Base-by-base conservation (phyloP, 2,329 filamentous ascomycete species). In the Nemania sp. region DNA sequence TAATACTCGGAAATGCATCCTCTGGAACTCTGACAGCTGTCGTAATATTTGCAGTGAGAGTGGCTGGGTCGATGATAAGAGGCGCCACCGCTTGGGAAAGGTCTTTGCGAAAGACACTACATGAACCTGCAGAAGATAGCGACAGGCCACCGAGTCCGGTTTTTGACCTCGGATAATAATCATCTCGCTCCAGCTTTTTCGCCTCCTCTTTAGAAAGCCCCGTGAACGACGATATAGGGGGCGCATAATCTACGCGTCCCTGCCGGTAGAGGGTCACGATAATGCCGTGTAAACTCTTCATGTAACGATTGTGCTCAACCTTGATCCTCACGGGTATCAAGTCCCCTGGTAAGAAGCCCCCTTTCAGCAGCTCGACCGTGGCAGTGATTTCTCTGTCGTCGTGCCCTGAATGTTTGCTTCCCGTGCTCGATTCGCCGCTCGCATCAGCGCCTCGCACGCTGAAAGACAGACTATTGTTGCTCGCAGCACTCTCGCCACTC, bases 61-160 rank as follows among this genome's bases (percentile, higher is more conserved):
- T 92, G 25, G 76, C 79, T 0, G 93, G 94, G 70, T 98, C 90
- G 55, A 98, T 88, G 56, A 97, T 91, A 47, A 99, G 81, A 4
- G 95, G 93, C 18, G 90, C 89, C 58, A 96, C 92, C 1, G 90
- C 89, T 74, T 99, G 95, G 4, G 91, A 89, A 3, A 99, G 79
- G 73, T 99, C 95, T 74, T 98, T 98, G 55, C 95, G 89, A 73
- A 97, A 98, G n/a, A 95, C 85, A 74, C 93, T 95, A 72, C 88
- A 94, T 2, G 92, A 93, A 39, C 91, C 89, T 6, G 90, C 90
- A 1, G 92, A 95, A 1, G 91, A 91, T 42, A 98, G 81, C 1
- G 93, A 96, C 29, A 98, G 80, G 0, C 93, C 93, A 15, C 90
- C 91, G 7, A 97, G 83, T 0, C 92, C 93, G 0, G 92, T 96